A percentile compares a stretch with the other conserved stretches of the same genome.
phyloP scores from a whole-genome alignment of 495 filamentous ascomycete genomes.

The Xylaria intraflava region DNA sequence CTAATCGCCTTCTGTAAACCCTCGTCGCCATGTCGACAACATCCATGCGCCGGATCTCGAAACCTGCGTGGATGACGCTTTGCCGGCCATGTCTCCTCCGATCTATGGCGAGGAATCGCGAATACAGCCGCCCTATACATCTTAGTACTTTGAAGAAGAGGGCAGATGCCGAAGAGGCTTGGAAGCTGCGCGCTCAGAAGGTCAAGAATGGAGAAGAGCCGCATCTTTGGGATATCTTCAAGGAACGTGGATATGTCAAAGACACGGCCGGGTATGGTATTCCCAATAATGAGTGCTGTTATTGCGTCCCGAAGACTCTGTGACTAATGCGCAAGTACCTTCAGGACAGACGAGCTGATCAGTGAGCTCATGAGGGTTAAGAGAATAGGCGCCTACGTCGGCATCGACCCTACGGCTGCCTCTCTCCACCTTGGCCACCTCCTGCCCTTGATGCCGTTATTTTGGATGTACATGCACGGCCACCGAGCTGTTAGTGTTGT shows the following conservation, averaged over 20 bases:
- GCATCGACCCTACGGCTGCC: constrained; percentile 85
- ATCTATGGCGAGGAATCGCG: constrained; percentile 8
- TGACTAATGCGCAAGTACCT: constrained; percentile 6
- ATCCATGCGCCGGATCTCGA: background rate
- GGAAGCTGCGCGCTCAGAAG: constrained; percentile 48
- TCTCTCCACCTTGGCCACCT: constrained; percentile 92
- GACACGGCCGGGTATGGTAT: constrained; percentile 69
- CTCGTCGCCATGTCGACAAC: constrained; percentile 11
- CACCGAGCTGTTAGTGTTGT: constrained; percentile 67
- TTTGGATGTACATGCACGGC: constrained; percentile 87
- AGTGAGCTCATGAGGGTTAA: constrained; percentile 61
- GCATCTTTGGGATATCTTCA: constrained; percentile 61
- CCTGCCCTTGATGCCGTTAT: constrained; percentile 86
- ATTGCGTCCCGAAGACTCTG: constrained; percentile 8
- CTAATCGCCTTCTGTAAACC: background rate
- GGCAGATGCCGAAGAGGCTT: constrained; percentile 49
- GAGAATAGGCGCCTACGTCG: constrained; percentile 74
- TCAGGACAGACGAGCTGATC: constrained; percentile 56
- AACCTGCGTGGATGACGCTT: constrained; percentile 11
- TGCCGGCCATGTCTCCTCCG: constrained; percentile 23
- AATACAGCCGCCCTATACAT: constrained; percentile 10
- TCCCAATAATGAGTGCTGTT: background rate
- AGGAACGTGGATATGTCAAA: constrained; percentile 75
- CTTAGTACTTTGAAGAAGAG: constrained; percentile 43
- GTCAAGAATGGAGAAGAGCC: constrained; percentile 56